phyloP scores from a whole-genome alignment of 1,139 yeast species.

The Sugiyamaella castrensis region DNA sequence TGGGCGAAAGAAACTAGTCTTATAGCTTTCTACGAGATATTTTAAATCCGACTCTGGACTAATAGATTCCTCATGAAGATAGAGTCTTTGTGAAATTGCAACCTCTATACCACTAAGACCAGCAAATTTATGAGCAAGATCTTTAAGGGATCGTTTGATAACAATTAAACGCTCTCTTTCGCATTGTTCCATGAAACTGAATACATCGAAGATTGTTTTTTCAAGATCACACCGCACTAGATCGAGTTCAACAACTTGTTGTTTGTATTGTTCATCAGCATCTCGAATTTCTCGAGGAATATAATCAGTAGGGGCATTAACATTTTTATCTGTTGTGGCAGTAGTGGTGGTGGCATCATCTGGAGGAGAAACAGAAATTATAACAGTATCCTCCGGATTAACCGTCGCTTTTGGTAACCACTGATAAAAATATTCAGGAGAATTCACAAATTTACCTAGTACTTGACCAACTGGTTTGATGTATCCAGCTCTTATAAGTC shows the following conservation, averaged over 20 bases:
- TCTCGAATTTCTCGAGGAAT: constrained; percentile 27
- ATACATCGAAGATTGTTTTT: constrained; percentile 62
- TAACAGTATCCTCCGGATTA: neutral
- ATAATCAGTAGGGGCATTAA: constrained; percentile 2
- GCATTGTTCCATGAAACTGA: constrained; percentile 69
- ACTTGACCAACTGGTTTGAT: constrained; percentile 55
- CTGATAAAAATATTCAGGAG: constrained; percentile 67
- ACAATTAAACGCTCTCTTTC: constrained; percentile 71
- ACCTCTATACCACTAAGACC: constrained; percentile 40
- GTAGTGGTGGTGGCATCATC: neutral
- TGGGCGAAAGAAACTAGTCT: constrained; percentile 72
- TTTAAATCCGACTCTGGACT: constrained; percentile 63
- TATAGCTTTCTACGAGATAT: constrained; percentile 56
- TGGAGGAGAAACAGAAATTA: neutral
- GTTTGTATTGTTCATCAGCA: constrained; percentile 54
- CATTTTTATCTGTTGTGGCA: neutral
- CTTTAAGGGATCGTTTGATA: constrained; percentile 61
- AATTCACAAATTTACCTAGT: constrained; percentile 60
- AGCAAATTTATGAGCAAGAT: constrained; percentile 55
- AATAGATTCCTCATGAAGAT: constrained; percentile 55
- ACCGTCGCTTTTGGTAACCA: constrained; percentile 57
- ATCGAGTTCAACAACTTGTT: constrained; percentile 58
- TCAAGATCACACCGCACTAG: constrained; percentile 65
- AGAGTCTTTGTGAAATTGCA: constrained; percentile 46
- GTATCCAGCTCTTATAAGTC: constrained; percentile 58